These are phyloP conservation scores for Amorphotheca resinae DNA, from an alignment of 495 filamentous ascomycete species.

Conservation along the genomic window DNA sequence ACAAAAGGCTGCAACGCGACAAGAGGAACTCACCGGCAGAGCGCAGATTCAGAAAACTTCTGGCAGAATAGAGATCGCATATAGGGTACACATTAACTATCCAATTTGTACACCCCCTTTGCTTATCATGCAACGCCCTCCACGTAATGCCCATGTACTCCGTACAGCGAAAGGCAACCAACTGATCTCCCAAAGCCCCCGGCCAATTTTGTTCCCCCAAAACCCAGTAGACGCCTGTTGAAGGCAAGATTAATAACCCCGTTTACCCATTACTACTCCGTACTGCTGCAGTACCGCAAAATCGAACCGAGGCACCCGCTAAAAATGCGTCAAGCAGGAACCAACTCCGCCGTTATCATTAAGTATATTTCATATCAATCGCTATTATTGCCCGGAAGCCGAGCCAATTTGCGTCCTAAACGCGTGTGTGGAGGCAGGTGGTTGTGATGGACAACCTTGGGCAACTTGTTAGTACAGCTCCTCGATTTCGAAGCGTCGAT, in stretches of 20 bases:
- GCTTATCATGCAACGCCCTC: too few species aligned
- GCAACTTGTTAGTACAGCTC: slow-evolving; percentile 3
- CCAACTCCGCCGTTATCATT: too few species aligned
- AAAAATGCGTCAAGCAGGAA: too few species aligned
- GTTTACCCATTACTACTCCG: too few species aligned
- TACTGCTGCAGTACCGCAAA: background rate
- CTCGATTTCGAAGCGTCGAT: slow-evolving; percentile 33
- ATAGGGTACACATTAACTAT: background rate
- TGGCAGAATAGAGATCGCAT: background rate
- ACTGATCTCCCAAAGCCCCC: background rate
- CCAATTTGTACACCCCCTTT: background rate
- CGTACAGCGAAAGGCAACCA: background rate
- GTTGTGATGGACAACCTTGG: slow-evolving; percentile 15
- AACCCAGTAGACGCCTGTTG: background rate
- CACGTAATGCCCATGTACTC: too few species aligned
- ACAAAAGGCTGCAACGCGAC: too few species aligned
- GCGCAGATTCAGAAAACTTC: background rate
- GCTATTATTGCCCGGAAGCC: slow-evolving; percentile 14
- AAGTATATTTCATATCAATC: too few species aligned
- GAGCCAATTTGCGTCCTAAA: slow-evolving; percentile 9
- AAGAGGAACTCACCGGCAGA: too few species aligned
- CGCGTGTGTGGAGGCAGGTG: slow-evolving; percentile 15
- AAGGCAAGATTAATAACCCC: too few species aligned
- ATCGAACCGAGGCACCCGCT: slow-evolving; percentile 1
- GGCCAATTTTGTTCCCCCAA: background rate